Percentiles rank a stretch among this genome's conserved stretches.
Evolutionary conservation across 2,329 filamentous ascomycete species (phyloP).

Genomic region (Plenodomus tracheiphilus): DNA sequence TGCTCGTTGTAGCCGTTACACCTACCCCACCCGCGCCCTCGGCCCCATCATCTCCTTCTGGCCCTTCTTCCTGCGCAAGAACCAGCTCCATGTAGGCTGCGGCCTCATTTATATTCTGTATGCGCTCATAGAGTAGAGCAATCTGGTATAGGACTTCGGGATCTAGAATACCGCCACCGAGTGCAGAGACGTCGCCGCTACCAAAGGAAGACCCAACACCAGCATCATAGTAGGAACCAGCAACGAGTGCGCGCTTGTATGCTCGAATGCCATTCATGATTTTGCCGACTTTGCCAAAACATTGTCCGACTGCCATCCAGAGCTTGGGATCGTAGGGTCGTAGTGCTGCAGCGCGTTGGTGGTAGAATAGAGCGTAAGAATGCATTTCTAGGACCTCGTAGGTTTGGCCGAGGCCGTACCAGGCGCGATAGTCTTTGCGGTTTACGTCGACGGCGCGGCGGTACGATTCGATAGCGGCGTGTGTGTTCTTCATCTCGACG

Average conservation of each 20-base stretch:
- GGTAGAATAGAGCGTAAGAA: slow-evolving; percentile 95
- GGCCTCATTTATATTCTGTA: slow-evolving; percentile 77
- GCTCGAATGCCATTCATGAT: slow-evolving; percentile 92
- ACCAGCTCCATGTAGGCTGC: slow-evolving; percentile 96
- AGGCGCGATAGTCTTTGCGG: slow-evolving; percentile 92
- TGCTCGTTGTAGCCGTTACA: slow-evolving; percentile 88
- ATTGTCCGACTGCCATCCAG: slow-evolving; percentile 96
- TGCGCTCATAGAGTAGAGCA: slow-evolving; percentile 81
- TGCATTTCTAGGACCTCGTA: slow-evolving; percentile 99
- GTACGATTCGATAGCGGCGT: slow-evolving; percentile 96
- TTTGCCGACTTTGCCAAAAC: slow-evolving; percentile 85
- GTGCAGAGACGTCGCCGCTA: slow-evolving; percentile 46
- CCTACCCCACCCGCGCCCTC: slow-evolving; percentile 67
- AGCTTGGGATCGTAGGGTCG: slow-evolving; percentile 98
- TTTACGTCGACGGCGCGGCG: slow-evolving; percentile 94
- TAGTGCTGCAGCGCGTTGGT: slow-evolving; percentile 89
- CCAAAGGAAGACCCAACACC: slow-evolving; percentile 56
- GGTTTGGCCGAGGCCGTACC: slow-evolving; percentile 95
- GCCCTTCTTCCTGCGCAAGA: slow-evolving; percentile 85
- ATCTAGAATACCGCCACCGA: slow-evolving; percentile 68
- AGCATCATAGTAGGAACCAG: slow-evolving; percentile 81
- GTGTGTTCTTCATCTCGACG: slow-evolving; percentile 97
- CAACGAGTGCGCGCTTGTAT: slow-evolving; percentile 86
- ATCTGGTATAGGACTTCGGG: slow-evolving; percentile 91
- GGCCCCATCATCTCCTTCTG: slow-evolving; percentile 45